A percentile compares a stretch with the other conserved stretches of the same genome.
phyloP scores from a whole-genome alignment of 345 rosid species.

The Erysimum cheiranthoides region DNA sequence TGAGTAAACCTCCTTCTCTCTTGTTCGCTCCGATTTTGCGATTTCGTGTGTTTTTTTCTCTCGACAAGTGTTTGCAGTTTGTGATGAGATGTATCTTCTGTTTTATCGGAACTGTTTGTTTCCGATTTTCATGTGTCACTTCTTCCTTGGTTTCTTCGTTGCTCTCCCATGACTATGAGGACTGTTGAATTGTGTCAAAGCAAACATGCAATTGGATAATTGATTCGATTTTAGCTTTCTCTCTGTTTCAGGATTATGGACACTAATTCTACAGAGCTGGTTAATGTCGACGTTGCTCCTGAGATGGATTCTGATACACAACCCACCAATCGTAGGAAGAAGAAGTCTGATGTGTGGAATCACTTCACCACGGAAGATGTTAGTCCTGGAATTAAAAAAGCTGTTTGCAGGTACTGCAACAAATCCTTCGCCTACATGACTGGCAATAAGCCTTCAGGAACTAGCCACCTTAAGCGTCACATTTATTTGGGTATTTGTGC shows the following conservation, averaged over 20 bases:
- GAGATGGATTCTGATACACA: constrained; percentile 49
- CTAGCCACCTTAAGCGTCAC: constrained; percentile 97
- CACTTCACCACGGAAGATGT: constrained; percentile 73
- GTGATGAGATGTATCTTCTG: not conserved
- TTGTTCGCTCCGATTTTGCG: constrained; percentile 5
- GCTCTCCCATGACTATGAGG: not conserved
- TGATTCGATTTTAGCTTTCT: constrained; percentile 9
- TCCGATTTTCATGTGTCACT: not conserved
- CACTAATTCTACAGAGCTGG: not conserved
- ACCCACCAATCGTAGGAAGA: constrained; percentile 70
- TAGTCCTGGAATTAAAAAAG: constrained; percentile 67
- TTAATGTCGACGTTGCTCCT: constrained; percentile 14
- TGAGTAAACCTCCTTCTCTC: constrained; percentile 18
- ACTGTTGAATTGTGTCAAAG: not conserved
- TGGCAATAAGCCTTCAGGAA: constrained; percentile 81
- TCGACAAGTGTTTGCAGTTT: not conserved
- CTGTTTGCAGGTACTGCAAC: constrained; percentile 85
- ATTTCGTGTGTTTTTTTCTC: not conserved
- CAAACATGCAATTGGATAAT: not conserved
- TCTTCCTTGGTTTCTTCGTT: not conserved
- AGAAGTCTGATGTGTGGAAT: constrained; percentile 94
- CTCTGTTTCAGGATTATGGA: constrained; percentile 41
- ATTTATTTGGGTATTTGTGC: constrained; percentile 81
- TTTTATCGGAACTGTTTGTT: constrained; percentile 1
- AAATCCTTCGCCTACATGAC: constrained; percentile 74